Percentiles rank a stretch among this genome's conserved stretches.
Evolutionary conservation across 495 filamentous ascomycete genomes (phyloP).

Genomic region (Venustampulla echinocandica): DNA sequence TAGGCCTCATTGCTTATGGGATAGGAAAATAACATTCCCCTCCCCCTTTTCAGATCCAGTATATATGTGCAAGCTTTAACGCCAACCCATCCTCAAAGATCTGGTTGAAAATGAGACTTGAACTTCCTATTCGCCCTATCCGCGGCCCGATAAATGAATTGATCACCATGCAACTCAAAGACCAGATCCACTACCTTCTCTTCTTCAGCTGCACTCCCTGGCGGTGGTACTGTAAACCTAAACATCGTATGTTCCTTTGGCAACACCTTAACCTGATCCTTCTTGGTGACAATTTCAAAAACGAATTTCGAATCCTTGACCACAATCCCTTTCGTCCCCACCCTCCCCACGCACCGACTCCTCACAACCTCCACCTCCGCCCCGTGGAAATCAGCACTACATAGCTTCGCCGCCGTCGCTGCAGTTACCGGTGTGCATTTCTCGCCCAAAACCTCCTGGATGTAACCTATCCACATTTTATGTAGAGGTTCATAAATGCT

Average conservation of each 20-base stretch:
- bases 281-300: constrained; percentile 71
- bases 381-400: constrained; percentile 83
- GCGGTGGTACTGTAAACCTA: constrained; percentile 52
- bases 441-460: constrained; percentile 59
- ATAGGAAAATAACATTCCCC: too few species aligned
- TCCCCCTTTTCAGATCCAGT: too few species aligned
- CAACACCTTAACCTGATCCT: constrained; percentile 59
- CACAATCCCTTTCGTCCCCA: constrained; percentile 79
- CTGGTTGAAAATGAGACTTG: constrained; percentile 62
- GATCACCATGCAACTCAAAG: constrained; percentile 82
- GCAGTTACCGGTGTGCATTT: constrained; percentile 30
- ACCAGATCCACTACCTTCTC: constrained; percentile 39
- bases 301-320: constrained; percentile 78
- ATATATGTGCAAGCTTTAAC: too few species aligned
- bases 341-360: constrained; percentile 67
- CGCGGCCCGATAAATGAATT: constrained; percentile 72
- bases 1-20: too few species aligned
- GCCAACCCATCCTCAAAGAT: constrained; percentile 55
- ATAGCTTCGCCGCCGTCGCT: constrained; percentile 54
- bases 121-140: constrained; percentile 89
- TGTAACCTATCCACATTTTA: constrained; percentile 73
- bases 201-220: constrained; percentile 15
- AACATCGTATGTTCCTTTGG: constrained; percentile 90
- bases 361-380: constrained; percentile 77
- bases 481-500: constrained; percentile 68